These are phyloP conservation scores for Dactylellina haptotyla DNA, from an alignment of 2,329 filamentous ascomycete species.

Conservation along the genomic window DNA sequence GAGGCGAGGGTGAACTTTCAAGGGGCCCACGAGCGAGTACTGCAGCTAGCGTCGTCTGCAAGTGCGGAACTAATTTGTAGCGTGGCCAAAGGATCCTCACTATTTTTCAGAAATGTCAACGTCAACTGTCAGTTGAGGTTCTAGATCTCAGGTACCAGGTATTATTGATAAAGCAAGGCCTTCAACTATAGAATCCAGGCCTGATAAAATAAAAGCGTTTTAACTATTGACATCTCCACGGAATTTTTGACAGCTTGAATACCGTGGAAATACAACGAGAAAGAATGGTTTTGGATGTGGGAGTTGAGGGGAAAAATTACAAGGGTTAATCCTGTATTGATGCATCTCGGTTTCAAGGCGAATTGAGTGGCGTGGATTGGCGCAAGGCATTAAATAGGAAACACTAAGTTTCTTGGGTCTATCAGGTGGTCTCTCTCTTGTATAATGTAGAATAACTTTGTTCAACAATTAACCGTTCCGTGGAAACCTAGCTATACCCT, in stretches of 20 bases:
- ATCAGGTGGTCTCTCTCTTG: constrained; percentile 6
- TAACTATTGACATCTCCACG: neutral
- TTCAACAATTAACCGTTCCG: neutral
- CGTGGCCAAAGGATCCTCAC: neutral
- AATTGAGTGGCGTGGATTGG: constrained; percentile 1
- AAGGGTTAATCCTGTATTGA: constrained; percentile 22
- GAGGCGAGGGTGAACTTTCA: constrained; percentile 8
- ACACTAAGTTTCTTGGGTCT: neutral
- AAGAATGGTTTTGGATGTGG: neutral
- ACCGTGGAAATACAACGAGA: neutral
- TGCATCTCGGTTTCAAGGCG: constrained; percentile 20
- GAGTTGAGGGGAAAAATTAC: constrained; percentile 10
- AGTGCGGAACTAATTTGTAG: neutral
- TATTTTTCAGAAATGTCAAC: neutral
- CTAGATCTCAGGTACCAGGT: neutral
- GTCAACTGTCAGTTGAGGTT: constrained; percentile 21
- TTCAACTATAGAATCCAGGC: constrained; percentile 23
- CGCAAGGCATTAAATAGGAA: constrained; percentile 1
- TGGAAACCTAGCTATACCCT: no score
- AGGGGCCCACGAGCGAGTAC: constrained; percentile 26
- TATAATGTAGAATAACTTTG: neutral
- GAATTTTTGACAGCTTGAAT: neutral
- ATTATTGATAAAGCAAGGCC: constrained; percentile 15
- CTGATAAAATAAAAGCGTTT: constrained; percentile 27
- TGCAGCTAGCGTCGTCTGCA: constrained; percentile 5